Percentiles rank a stretch among this genome's conserved stretches.
Conservation (phyloP, 176 grass and related monocot species). For the Paspalum notatum region DNA sequence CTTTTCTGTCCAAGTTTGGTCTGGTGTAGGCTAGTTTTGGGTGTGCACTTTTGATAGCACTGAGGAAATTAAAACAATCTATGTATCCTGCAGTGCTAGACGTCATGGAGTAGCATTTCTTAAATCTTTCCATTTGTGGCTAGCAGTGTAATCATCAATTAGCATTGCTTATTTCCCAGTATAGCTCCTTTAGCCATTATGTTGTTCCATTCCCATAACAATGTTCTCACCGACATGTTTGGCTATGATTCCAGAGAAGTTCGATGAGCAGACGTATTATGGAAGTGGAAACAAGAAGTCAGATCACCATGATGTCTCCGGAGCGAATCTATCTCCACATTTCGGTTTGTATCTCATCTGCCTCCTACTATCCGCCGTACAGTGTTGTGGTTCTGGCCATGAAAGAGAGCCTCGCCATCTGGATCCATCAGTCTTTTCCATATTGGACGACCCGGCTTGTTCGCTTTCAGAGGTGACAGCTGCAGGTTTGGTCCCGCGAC, state of each 20-base stretch:
- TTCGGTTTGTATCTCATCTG: background rate
- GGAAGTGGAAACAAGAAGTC: constrained; percentile 5
- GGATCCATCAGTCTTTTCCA: constrained; percentile 20
- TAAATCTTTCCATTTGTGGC: background rate
- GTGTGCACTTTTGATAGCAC: background rate
- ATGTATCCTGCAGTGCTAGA: background rate
- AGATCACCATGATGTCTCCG: background rate
- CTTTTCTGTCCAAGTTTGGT: background rate
- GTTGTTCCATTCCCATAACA: background rate
- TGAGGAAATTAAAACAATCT: background rate
- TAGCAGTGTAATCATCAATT: constrained; percentile 14
- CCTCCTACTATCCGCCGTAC: background rate
- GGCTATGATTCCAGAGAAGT: constrained; percentile 24
- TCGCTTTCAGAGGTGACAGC: constrained; percentile 43
- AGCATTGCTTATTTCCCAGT: constrained; percentile 3
- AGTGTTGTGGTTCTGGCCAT: constrained; percentile 14
- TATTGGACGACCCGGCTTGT: constrained; percentile 16
- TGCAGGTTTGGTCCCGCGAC: constrained; percentile 35
- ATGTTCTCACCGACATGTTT: constrained; percentile 15
- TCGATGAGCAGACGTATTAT: background rate
- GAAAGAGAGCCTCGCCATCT: constrained; percentile 12
- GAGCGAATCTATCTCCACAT: background rate
- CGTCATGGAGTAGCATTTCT: constrained; percentile 1
- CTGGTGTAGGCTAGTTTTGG: background rate
- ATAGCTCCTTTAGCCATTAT: background rate